Percentiles rank a stretch among this genome's conserved stretches.
Evolutionary conservation across 1,284 basidiomycete species (phyloP).

Genomic region (Paramarasmius palmivorus): DNA sequence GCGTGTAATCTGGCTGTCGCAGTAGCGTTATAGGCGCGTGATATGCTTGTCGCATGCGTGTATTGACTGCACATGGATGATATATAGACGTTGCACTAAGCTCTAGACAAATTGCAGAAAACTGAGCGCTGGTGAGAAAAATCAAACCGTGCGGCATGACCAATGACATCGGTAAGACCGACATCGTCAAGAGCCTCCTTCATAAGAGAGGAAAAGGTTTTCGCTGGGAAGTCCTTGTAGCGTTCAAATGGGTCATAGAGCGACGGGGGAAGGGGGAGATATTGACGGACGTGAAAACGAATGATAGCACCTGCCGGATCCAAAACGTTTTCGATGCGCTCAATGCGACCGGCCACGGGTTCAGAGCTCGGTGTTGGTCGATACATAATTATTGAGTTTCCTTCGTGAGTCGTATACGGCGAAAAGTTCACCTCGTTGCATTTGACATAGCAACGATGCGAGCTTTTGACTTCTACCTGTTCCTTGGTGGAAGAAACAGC

Average conservation of each 20-base stretch:
- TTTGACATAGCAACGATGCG: not conserved
- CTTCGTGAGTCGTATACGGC: not conserved
- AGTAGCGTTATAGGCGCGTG: no score
- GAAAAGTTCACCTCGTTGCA: not conserved
- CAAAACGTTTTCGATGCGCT: conserved; percentile 3
- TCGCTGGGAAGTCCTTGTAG: not conserved
- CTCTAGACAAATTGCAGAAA: conserved; percentile 7
- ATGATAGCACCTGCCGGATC: not conserved
- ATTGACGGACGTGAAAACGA: conserved; percentile 3
- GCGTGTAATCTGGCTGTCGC: no score
- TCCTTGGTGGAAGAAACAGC: not conserved
- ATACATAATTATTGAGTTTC: not conserved
- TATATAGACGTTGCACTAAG: no score
- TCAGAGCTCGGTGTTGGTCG: not conserved
- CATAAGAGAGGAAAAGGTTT: conserved; percentile 1
- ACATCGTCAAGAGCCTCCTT: not conserved
- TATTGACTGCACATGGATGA: no score
- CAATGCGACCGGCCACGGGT: conserved; percentile 5
- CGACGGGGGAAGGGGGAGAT: not conserved
- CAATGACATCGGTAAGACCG: conserved; percentile 1
- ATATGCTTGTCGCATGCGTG: no score
- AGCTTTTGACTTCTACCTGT: not conserved
- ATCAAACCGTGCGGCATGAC: conserved; percentile 10
- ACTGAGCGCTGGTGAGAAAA: conserved; percentile 9
- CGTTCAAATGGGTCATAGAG: conserved; percentile 7